Base-by-base conservation (phyloP, 2,329 filamentous ascomycete genomes). In the Grosmannia huntii region DNA sequence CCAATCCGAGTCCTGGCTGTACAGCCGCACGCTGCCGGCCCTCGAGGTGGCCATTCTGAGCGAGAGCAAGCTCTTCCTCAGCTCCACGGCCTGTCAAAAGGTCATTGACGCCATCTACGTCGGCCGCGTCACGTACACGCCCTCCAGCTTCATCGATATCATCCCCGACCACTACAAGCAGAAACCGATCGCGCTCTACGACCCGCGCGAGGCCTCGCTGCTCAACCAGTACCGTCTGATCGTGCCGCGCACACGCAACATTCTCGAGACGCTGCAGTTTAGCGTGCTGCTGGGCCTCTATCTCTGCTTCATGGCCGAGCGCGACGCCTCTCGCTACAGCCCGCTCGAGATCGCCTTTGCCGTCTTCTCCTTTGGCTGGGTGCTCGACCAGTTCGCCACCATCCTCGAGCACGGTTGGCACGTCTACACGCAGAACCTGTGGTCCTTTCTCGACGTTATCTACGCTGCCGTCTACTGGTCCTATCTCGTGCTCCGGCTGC, bases 151-250 rank as follows among this genome's bases (percentile, higher is more conserved):
- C 68, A 82, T 92, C 68, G 87, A 94, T 69, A 86, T 95, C 60
- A 83, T 95, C 53, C 89, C 89, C 0, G 89, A 94, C 68, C 84
- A 87, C 64, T 95, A 94, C 75, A 94, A 94, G 72, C 81, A 86
- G 66, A 87, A 87, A 64, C 87, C 87, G 2, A 91, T 94, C 57
- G 85, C 86, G 9, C 73, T 94, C 0, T 94, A 94, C 68, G 85
- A 91, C 65, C 89, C 89, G 1, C 76, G 86, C 19, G 81, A 84
- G 62, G 87, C 86, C 5, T 87, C 87, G 1, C 68, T 91, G 28
- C 76, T 95, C 25, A 92, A 95, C 65, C 89, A 95, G 68, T 94
- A 94, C 66, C 86, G 89, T 1, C 78, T 95, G 9, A 86, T 90
- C 62, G 89, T 95, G 10, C 89, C 89, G 12, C 78, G 88, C 16